Evolutionary conservation across 495 filamentous ascomycete genomes (phyloP), one percentile per base, ranked within the genome.

Genomic region (Podospora appendiculata): DNA sequence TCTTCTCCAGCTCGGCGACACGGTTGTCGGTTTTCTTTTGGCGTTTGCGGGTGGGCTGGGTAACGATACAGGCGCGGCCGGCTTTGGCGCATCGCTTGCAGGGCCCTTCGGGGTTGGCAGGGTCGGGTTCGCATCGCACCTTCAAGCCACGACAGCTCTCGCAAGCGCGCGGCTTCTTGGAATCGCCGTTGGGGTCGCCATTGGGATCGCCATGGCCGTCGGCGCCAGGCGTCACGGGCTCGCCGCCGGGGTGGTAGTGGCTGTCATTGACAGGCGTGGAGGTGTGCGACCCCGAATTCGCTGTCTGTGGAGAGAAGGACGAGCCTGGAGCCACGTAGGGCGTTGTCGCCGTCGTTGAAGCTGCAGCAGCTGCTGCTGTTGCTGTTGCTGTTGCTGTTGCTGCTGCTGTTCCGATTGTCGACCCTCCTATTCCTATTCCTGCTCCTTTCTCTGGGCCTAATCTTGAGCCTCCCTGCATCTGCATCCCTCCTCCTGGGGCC

Each of bases 21-120:
- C 91, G 81, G 52, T 81, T 90, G 63, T 96, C 93, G 32, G 87
- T 89, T 74, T 96, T 96, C 74, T 93, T 95, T 72, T 91, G 87
- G 32, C 92, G 76, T 68, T 95, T 96, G 12, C 90, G 77, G 11
- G 81, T 89, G 1, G 91, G 90, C 25, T 80, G 79, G 8, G 90
- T 95, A 36, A 94, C 84, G 33, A 95, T 64, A 58, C 93, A 98
- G 51, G 75, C 71, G 13, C 92, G 76, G 25, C 80, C 79, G 1
- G 91, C 87, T 65, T 96, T 96, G 18, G 82, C 81, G 66, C 93
- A 98, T 44, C 93, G 79, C 63, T 84, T 88, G 68, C 93, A 98
- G 1, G 88, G 76, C 1, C 75, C 79, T 18, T 82, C 75, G 3
- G 73, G 77, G 53, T 81, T 84, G 41, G 72, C 70, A 1, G 74